Evolutionary conservation across 441 rosid species (phyloP), one percentile per base, ranked within the genome.

Genomic region (Manihot esculenta): DNA sequence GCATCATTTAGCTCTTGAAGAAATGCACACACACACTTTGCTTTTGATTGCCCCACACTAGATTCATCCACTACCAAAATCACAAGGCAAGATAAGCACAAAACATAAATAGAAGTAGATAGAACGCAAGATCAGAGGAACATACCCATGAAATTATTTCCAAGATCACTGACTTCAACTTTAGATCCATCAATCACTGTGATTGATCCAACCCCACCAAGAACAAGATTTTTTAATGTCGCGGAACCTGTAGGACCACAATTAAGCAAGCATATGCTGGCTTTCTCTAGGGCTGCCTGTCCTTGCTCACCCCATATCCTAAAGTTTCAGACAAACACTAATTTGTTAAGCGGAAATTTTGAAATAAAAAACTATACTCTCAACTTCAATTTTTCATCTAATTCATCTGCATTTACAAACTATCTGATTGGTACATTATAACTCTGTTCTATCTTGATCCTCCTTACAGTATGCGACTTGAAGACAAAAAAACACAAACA

Each of bases 271-370:
- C 99, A 92, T 73, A 92, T 84, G 47, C 97, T 90, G 55, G 98
- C 89, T 69, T 84, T 86, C 78, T 92, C 99, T 2, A 94, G 83
- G 45, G 96, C 89, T 26, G 82, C 71, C 78, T 94, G 98, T 44
- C 99, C 99, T 87, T 81, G 86, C 78, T 94, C 99, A 59, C 99
- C 99, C 97, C 99, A 92, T 64, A 94, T 92, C 89, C 99, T 92
- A 78, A 64, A 75, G 73, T 33, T 15, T 15, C 63, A 64, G 15
- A 27, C 69, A 53, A 33, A 7, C 55, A 44, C 11, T 13, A 24
- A 64, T 13, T 47, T 64, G 13, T 23, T 23, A 20, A 45, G 14
- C 7, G 38, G 13, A 56, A 68, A 42, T 4, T 68, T 14, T 44
- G 38, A 57, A 42, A 44, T 23, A 38, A 33, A 53, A 33, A 53